Percentiles rank a stretch among this genome's conserved stretches.
Conservation (phyloP, 164 flowering plant genomes). For the Aristolochia fimbriata region DNA sequence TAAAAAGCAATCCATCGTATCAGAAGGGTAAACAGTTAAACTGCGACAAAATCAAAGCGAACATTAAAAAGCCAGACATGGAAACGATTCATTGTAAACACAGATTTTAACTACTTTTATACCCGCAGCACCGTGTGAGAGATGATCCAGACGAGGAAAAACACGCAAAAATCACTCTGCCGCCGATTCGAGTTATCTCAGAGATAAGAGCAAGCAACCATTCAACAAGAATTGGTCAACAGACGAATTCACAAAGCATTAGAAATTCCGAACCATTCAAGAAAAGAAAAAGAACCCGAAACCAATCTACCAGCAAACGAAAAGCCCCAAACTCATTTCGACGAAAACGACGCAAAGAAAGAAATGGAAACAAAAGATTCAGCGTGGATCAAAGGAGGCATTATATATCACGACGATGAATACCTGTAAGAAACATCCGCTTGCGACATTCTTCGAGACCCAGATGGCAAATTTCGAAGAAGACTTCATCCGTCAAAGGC, state of each 20-base stretch:
- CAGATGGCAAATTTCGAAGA: not conserved
- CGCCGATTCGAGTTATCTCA: not conserved
- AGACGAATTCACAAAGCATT: not conserved
- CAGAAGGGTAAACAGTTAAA: too few species aligned
- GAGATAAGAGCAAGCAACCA: not conserved
- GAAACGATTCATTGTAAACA: too few species aligned
- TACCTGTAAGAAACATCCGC: slow-evolving; percentile 25
- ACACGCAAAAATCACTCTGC: not conserved
- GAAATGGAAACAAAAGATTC: too few species aligned
- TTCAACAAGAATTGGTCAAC: not conserved
- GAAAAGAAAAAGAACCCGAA: too few species aligned
- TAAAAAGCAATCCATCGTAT: too few species aligned
- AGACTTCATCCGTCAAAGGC: not conserved
- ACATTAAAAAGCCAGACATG: too few species aligned
- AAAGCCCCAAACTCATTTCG: too few species aligned
- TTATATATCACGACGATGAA: not conserved
- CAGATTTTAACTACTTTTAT: too few species aligned
- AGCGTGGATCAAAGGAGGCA: not conserved
- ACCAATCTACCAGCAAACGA: too few species aligned
- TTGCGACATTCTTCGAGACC: slow-evolving; percentile 18
- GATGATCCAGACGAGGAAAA: not conserved
- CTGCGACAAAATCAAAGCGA: too few species aligned
- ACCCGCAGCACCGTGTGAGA: too few species aligned
- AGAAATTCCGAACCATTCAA: not conserved
- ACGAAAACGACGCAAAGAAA: not conserved